These are phyloP conservation scores for Nothophoma quercina DNA, from an alignment of 2,329 filamentous ascomycete genomes.

Conservation along the genomic window DNA sequence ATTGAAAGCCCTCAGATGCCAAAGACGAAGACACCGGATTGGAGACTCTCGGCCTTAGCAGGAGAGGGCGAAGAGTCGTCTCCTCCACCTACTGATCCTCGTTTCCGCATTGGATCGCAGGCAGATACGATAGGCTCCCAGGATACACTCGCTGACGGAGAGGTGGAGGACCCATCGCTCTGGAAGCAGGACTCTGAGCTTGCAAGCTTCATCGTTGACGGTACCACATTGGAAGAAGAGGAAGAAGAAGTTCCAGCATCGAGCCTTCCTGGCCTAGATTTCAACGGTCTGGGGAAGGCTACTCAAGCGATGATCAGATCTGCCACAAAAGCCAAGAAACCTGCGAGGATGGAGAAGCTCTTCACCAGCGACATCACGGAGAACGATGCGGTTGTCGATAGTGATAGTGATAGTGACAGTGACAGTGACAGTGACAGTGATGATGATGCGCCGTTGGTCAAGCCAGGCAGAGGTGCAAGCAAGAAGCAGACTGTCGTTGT, in stretches of 20 bases:
- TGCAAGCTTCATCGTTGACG: conserved; percentile 55
- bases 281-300: conserved; percentile 39
- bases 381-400: conserved; percentile 44
- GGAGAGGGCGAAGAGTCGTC: conserved; percentile 46
- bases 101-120: conserved; percentile 47
- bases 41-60: conserved; percentile 38
- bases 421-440: conserved; percentile 49
- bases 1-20: conserved; percentile 32
- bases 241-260: conserved; percentile 41
- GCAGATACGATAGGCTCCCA: conserved; percentile 53
- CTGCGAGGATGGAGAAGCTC: conserved; percentile 38
- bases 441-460: conserved; percentile 30
- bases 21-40: conserved; percentile 31
- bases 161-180: conserved; percentile 50
- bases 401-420: conserved; percentile 46
- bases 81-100: conserved; percentile 51
- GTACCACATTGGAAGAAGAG: conserved; percentile 49
- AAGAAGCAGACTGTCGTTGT: conserved; percentile 29
- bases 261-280: conserved; percentile 40
- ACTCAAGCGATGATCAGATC: conserved; percentile 44
- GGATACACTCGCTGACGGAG: conserved; percentile 51
- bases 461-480: conserved; percentile 12
- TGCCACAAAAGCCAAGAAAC: conserved; percentile 29
- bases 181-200: conserved; percentile 56
- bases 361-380: conserved; percentile 47